These are phyloP conservation scores for Ceriops decandra DNA, from an alignment of 345 rosid species.

Conservation along the genomic window DNA sequence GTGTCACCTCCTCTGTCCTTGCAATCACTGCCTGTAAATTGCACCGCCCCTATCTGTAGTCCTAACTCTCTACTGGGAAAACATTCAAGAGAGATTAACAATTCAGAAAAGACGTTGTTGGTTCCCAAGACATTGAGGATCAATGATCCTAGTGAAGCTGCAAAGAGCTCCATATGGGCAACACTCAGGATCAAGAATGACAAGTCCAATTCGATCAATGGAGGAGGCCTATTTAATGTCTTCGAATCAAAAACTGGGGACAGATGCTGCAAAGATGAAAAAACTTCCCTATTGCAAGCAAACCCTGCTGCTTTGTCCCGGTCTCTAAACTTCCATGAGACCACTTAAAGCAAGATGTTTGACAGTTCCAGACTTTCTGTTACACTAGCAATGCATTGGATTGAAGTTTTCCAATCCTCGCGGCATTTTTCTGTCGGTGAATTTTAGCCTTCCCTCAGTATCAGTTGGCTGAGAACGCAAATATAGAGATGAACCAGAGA, in stretches of 20 bases:
- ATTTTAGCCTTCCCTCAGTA: not conserved
- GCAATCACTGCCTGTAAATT: constrained; percentile 4
- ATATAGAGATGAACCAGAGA: constrained; percentile 7
- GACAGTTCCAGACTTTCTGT: not conserved
- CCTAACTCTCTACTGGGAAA: constrained; percentile 23
- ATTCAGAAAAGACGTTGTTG: constrained; percentile 6
- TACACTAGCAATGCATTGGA: no score
- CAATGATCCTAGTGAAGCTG: constrained; percentile 22
- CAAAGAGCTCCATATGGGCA: constrained; percentile 22
- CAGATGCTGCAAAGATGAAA: constrained; percentile 24
- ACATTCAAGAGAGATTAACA: constrained; percentile 14
- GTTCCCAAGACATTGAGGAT: constrained; percentile 19
- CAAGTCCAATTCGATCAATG: constrained; percentile 20
- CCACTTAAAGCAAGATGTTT: constrained; percentile 20
- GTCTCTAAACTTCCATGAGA: constrained; percentile 62
- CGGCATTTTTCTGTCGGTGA: constrained; percentile 3
- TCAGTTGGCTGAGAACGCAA: not conserved
- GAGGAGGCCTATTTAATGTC: constrained; percentile 42
- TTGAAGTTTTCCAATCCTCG: no score
- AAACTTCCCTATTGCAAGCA: constrained; percentile 46
- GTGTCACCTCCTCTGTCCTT: constrained; percentile 4
- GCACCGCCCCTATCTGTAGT: not conserved
- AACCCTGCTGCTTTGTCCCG: constrained; percentile 79
- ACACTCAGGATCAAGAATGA: constrained; percentile 8
- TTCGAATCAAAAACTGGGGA: constrained; percentile 39